phyloP scores from a whole-genome alignment of 169 alveolate genomes.

The Cryptosporidium tyzzeri region DNA sequence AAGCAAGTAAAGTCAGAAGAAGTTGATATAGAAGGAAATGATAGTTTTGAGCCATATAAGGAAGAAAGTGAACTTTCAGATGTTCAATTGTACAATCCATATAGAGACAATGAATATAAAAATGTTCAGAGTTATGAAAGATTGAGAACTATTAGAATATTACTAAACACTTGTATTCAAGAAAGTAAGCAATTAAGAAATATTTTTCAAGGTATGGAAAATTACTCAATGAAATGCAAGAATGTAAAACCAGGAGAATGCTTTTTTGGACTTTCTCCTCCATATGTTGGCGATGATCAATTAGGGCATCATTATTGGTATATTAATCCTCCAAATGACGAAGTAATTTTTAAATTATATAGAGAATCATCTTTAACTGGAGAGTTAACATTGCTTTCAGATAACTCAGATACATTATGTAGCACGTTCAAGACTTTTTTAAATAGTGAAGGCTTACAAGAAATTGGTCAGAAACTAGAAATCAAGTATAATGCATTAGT shows the following conservation, averaged over 20 bases:
- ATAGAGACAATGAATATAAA: conserved; percentile 60
- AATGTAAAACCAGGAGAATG: conserved; percentile 46
- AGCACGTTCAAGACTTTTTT: conserved; percentile 40
- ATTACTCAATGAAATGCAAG: conserved; percentile 35
- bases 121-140: conserved; percentile 52
- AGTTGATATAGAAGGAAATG: neutral
- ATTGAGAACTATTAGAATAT: conserved; percentile 56
- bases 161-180: conserved; percentile 60
- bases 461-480: conserved; percentile 54
- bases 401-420: conserved; percentile 69
- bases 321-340: conserved; percentile 61
- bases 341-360: conserved; percentile 39
- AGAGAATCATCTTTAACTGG: conserved; percentile 45
- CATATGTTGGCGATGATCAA: conserved; percentile 48
- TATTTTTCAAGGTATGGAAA: conserved; percentile 44
- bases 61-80: conserved; percentile 1
- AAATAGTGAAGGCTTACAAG: conserved; percentile 17
- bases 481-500: conserved; percentile 33
- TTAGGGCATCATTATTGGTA: conserved; percentile 66
- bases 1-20: neutral
- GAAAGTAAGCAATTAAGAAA: conserved; percentile 60
- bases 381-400: conserved; percentile 37
- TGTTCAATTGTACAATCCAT: conserved; percentile 46
- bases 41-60: neutral
- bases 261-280: conserved; percentile 64